Conservation (phyloP, 345 rosid genomes). For the Salix purpurea region DNA sequence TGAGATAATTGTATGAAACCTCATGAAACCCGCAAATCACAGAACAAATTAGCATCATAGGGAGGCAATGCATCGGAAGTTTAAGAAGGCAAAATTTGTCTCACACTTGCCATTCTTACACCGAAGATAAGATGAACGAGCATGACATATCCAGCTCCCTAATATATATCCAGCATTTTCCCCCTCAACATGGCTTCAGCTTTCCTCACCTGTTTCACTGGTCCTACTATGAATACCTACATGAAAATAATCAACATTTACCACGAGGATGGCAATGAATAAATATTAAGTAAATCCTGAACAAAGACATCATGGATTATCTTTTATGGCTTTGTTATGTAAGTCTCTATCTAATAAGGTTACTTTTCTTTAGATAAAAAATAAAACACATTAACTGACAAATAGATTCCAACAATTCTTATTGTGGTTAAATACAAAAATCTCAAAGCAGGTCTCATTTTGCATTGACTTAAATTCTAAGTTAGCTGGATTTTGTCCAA, state of each 20-base stretch:
- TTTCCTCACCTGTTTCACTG: slow-evolving; percentile 81
- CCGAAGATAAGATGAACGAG: not conserved
- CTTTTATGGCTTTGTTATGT: not conserved
- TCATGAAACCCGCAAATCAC: not conserved
- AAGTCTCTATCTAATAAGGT: not conserved
- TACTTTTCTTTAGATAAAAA: not conserved
- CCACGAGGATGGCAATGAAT: not conserved
- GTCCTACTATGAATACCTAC: slow-evolving; percentile 82
- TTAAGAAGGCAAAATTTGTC: slow-evolving; percentile 4
- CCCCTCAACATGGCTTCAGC: slow-evolving; percentile 94
- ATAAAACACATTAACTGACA: not conserved
- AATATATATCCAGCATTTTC: slow-evolving; percentile 55
- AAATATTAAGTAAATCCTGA: not conserved
- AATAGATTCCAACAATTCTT: not conserved
- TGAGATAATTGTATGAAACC: not conserved
- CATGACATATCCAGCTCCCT: not conserved
- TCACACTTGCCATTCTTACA: not conserved
- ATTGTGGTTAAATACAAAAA: not conserved
- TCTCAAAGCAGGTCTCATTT: not conserved
- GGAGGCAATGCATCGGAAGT: not conserved
- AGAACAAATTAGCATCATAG: not conserved
- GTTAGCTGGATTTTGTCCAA: not conserved
- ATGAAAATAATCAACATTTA: not conserved
- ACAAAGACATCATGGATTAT: not conserved
- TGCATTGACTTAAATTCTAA: not conserved